phyloP scores from a whole-genome alignment of 805 yeast species.

The Zygoascus tannicola region DNA sequence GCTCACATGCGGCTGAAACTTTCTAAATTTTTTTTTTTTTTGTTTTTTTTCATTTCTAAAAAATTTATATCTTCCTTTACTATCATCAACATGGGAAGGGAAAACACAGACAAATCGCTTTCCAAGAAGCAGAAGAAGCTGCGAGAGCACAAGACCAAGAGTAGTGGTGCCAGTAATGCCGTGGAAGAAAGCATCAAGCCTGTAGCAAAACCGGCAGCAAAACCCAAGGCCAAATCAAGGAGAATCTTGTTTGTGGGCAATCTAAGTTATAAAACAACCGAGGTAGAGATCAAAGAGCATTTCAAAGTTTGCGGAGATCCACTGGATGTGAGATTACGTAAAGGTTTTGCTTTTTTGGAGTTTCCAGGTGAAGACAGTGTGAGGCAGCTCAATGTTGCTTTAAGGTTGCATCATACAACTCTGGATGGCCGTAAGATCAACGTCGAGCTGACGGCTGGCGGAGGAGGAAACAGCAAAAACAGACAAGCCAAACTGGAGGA shows the following conservation, averaged over 20 bases:
- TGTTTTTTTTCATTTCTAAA: too few species aligned
- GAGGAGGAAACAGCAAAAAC: slow-evolving; percentile 81
- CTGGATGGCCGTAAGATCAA: slow-evolving; percentile 72
- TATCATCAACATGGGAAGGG: neutral
- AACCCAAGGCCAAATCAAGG: slow-evolving; percentile 46
- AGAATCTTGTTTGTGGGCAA: slow-evolving; percentile 87
- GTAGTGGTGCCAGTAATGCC: neutral
- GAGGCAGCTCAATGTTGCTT: slow-evolving; percentile 72
- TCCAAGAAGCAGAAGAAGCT: slow-evolving; percentile 8
- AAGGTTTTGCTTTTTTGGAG: slow-evolving; percentile 79
- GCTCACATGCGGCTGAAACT: too few species aligned
- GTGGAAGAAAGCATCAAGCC: slow-evolving; percentile 28
- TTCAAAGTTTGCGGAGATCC: slow-evolving; percentile 57
- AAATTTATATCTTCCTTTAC: too few species aligned
- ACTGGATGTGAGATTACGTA: slow-evolving; percentile 63
- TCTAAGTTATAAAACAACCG: slow-evolving; percentile 62
- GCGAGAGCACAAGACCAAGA: neutral
- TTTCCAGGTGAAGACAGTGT: slow-evolving; percentile 64
- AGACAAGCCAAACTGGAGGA: slow-evolving; percentile 54
- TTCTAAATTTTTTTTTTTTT: too few species aligned
- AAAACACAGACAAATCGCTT: slow-evolving; percentile 1
- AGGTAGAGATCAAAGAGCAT: slow-evolving; percentile 55
- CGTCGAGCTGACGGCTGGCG: slow-evolving; percentile 95
- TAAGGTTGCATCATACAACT: slow-evolving; percentile 70
- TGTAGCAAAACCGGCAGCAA: slow-evolving; percentile 26